Conservation (phyloP, 257 asterid species). For the Salvia splendens region DNA sequence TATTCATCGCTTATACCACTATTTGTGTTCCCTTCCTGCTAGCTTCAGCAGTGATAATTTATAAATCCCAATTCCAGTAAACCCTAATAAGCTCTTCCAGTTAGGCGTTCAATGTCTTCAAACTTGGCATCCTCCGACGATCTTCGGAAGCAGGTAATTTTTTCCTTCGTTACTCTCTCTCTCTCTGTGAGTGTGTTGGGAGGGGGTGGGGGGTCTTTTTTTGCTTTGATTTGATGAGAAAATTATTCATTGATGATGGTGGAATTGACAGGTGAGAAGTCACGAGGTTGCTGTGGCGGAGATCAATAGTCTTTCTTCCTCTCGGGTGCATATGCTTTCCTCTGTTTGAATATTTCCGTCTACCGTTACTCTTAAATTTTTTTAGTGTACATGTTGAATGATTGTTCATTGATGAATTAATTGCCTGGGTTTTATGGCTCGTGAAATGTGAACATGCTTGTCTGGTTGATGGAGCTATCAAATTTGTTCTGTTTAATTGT, state of each 20-base stretch:
- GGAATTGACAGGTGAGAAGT: conserved; percentile 48
- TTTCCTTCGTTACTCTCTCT: neutral
- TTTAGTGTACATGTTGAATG: too few relatives aligned
- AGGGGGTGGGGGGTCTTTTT: too few relatives aligned
- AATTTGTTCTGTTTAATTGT: neutral
- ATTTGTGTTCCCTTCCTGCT: too few relatives aligned
- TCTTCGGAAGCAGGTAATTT: conserved; percentile 35
- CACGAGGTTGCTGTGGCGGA: conserved; percentile 83
- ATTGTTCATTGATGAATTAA: too few relatives aligned
- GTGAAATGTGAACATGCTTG: neutral
- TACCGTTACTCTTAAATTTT: neutral
- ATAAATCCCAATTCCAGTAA: neutral
- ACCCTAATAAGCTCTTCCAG: neutral
- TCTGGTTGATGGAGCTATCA: neutral
- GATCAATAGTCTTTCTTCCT: conserved; percentile 55
- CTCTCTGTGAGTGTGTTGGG: neutral
- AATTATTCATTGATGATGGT: conserved; percentile 9
- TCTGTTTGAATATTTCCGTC: neutral
- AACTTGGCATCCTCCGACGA: conserved; percentile 31
- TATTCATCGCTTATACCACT: too few relatives aligned
- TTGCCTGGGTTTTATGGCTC: too few relatives aligned
- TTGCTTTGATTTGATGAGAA: neutral
- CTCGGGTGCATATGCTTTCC: conserved; percentile 40
- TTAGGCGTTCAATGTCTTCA: conserved; percentile 29
- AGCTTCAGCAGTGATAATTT: too few relatives aligned